These are phyloP conservation scores for Lithohypha guttulata DNA, from an alignment of 2,329 filamentous ascomycete species.

Conservation along the genomic window DNA sequence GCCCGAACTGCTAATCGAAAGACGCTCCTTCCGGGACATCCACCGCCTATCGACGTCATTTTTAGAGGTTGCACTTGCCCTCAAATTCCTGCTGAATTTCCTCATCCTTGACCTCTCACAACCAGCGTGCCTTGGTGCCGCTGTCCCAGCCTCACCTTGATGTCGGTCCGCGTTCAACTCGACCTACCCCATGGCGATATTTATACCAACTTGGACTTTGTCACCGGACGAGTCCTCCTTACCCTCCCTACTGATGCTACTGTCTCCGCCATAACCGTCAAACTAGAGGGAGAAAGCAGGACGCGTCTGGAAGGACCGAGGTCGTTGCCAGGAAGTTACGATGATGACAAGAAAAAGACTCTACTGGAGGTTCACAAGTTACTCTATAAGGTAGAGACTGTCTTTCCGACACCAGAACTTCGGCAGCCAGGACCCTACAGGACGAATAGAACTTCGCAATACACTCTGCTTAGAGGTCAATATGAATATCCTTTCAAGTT, in stretches of 20 bases:
- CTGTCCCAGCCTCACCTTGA: constrained; percentile 17
- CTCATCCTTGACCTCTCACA: too few relatives aligned
- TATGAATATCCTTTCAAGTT: constrained; percentile 41
- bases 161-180: constrained; percentile 37
- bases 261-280: constrained; percentile 37
- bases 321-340: constrained; percentile 33
- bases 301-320: constrained; percentile 33
- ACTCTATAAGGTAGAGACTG: constrained; percentile 36
- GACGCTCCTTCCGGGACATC: too few relatives aligned
- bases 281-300: constrained; percentile 40
- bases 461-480: constrained; percentile 35
- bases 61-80: too few relatives aligned
- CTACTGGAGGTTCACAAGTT: constrained; percentile 41
- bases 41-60: neutral
- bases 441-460: constrained; percentile 25
- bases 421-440: constrained; percentile 25
- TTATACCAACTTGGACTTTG: constrained; percentile 40
- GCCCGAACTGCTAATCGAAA: too few relatives aligned
- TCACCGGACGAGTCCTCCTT: constrained; percentile 36
- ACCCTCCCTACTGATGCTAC: constrained; percentile 32
- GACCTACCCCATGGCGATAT: constrained; percentile 31
- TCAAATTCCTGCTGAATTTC: too few relatives aligned
- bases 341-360: constrained; percentile 38
- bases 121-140: constrained; percentile 4
- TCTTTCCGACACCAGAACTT: constrained; percentile 37